phyloP scores from a whole-genome alignment of 2,329 filamentous ascomycete species.

The Cladophialophora yegresii region DNA sequence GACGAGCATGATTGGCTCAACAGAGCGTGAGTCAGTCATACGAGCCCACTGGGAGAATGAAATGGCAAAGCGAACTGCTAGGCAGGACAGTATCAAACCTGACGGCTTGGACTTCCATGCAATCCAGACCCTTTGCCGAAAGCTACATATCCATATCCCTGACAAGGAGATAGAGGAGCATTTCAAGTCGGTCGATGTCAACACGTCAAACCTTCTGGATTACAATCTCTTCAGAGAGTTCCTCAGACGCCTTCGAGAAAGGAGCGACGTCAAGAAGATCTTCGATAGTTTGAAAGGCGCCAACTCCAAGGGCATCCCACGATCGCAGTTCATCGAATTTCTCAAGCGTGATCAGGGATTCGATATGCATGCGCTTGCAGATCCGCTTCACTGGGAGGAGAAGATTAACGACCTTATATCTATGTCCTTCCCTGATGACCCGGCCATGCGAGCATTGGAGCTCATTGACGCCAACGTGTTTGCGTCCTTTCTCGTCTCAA shows the following conservation, averaged over 20 bases:
- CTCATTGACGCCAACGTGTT: conserved; percentile 76
- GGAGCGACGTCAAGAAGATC: conserved; percentile 76
- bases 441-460: conserved; percentile 8
- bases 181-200: conserved; percentile 72
- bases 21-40: conserved; percentile 77
- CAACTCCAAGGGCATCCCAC: conserved; percentile 64
- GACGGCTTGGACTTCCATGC: conserved; percentile 75
- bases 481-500: conserved; percentile 73
- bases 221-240: conserved; percentile 83
- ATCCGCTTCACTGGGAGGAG: conserved; percentile 28
- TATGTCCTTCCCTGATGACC: conserved; percentile 23
- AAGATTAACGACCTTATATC: conserved; percentile 31
- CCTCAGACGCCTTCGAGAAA: conserved; percentile 76
- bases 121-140: conserved; percentile 81
- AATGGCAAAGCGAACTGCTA: conserved; percentile 68
- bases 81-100: conserved; percentile 56
- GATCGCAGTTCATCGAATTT: conserved; percentile 74
- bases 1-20: conserved; percentile 75
- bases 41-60: conserved; percentile 83
- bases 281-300: conserved; percentile 65
- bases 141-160: conserved; percentile 87
- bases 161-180: conserved; percentile 70
- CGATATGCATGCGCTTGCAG: conserved; percentile 65
- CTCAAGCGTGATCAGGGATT: conserved; percentile 73
- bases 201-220: conserved; percentile 66